Conservation (phyloP, 176 grass and related monocot genomes). For the Tillandsia leiboldiana region DNA sequence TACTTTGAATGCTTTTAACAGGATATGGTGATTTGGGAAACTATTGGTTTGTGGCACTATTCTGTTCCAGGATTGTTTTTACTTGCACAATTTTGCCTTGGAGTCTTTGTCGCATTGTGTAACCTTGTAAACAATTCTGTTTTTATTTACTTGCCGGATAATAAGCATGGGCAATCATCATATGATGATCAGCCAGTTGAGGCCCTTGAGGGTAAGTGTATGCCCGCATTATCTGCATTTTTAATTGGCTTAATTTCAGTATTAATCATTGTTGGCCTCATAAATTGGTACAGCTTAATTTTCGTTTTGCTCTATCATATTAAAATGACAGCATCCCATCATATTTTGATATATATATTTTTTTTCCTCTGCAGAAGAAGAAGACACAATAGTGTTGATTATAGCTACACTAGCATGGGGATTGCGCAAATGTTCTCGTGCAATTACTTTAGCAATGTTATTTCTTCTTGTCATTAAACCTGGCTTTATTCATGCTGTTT, state of each 20-base stretch:
- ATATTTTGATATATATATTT: constrained; percentile 5
- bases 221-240: neutral
- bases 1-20: constrained; percentile 32
- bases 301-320: constrained; percentile 1
- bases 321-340: constrained; percentile 5
- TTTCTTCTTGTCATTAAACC: constrained; percentile 95
- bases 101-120: constrained; percentile 89
- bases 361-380: constrained; percentile 53
- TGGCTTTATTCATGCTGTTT: constrained; percentile 95
- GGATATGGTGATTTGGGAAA: constrained; percentile 99
- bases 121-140: constrained; percentile 98
- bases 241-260: neutral
- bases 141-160: constrained; percentile 57
- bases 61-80: constrained; percentile 93
- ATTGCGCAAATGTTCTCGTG: constrained; percentile 82
- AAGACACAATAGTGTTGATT: constrained; percentile 80
- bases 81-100: constrained; percentile 93
- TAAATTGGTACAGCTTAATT: no score
- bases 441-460: constrained; percentile 77
- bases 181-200: constrained; percentile 69
- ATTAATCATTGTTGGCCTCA: no score
- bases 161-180: constrained; percentile 39
- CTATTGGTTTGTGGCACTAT: constrained; percentile 97
- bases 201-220: constrained; percentile 64
- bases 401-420: constrained; percentile 90